A percentile compares a stretch with the other conserved stretches of the same genome.
phyloP scores from a whole-genome alignment of 164 flowering plant genomes.

The Chimonanthus praecox region DNA sequence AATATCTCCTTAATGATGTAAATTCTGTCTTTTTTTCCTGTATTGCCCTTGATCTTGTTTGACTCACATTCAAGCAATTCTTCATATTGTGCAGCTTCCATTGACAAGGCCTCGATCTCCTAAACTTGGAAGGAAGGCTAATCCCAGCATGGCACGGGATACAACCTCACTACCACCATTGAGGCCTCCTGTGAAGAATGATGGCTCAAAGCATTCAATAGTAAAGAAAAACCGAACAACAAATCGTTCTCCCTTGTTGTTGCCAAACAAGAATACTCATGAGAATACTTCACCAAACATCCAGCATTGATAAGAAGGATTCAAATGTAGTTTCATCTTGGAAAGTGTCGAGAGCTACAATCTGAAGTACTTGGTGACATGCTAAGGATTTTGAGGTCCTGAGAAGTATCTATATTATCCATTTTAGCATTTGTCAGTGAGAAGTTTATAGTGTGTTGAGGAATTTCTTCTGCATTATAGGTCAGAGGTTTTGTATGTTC shows the following conservation, averaged over 20 bases:
- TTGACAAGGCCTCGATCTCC: slow-evolving; percentile 35
- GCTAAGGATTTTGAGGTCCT: background rate
- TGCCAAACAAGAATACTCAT: slow-evolving; percentile 26
- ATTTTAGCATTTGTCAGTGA: background rate
- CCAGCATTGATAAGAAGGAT: slow-evolving; percentile 24
- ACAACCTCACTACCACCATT: slow-evolving; percentile 31
- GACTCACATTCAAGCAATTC: background rate
- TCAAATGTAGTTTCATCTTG: too few relatives aligned
- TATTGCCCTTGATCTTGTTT: background rate
- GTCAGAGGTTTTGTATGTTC: background rate
- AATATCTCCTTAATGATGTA: too few relatives aligned
- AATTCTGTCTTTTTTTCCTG: too few relatives aligned
- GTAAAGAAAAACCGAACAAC: slow-evolving; percentile 24
- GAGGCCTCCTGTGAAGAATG: slow-evolving; percentile 26
- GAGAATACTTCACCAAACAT: slow-evolving; percentile 75
- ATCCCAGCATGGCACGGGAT: slow-evolving; percentile 19
- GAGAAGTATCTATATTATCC: background rate
- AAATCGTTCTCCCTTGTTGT: slow-evolving; percentile 14
- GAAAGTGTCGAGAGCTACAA: too few relatives aligned
- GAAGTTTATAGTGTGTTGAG: background rate
- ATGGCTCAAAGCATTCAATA: slow-evolving; percentile 18
- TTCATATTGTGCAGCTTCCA: slow-evolving; percentile 36
- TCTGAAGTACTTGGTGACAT: background rate
- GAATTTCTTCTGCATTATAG: background rate
- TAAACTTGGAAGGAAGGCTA: slow-evolving; percentile 38